Evolutionary conservation across 2,329 filamentous ascomycete genomes (phyloP).

Genomic region (Aspergillus ochraceus): DNA sequence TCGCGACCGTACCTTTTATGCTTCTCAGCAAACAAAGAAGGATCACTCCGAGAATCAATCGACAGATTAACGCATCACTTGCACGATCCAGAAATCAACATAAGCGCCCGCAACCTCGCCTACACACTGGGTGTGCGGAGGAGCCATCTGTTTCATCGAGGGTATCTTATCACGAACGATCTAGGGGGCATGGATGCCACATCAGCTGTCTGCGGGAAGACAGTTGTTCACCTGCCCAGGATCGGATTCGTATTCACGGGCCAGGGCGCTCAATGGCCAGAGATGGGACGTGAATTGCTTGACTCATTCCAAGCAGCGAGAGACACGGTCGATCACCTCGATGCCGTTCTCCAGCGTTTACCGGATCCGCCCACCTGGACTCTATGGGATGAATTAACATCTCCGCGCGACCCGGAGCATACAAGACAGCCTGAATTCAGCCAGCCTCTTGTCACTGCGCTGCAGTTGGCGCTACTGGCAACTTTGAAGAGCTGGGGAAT

Average conservation of each 20-base stretch:
- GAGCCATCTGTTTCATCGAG: conserved; percentile 10
- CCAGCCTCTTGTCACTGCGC: conserved; percentile 20
- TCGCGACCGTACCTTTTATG: conserved; percentile 4
- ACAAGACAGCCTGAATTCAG: background rate
- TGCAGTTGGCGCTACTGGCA: conserved; percentile 20
- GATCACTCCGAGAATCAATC: conserved; percentile 8
- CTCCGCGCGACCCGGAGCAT: background rate
- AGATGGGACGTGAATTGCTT: conserved; percentile 18
- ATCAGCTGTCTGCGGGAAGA: background rate
- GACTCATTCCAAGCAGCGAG: background rate
- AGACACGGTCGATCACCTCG: background rate
- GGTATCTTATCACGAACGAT: background rate
- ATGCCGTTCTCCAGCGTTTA: conserved; percentile 2
- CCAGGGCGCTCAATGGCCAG: conserved; percentile 25
- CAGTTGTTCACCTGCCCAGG: background rate
- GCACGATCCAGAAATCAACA: background rate
- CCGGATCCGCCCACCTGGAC: conserved; percentile 10
- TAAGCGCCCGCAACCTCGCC: conserved; percentile 10
- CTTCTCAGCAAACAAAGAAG: conserved; percentile 14
- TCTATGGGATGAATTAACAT: conserved; percentile 11
- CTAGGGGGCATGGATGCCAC: background rate
- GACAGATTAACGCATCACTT: conserved; percentile 1
- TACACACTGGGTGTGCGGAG: conserved; percentile 14
- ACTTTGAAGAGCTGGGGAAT: conserved; percentile 8
- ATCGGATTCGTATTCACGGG: conserved; percentile 23